These are phyloP conservation scores for Hyaloperonospora arabidopsidis DNA, from an alignment of 352 stramenopile species.

Conservation along the genomic window DNA sequence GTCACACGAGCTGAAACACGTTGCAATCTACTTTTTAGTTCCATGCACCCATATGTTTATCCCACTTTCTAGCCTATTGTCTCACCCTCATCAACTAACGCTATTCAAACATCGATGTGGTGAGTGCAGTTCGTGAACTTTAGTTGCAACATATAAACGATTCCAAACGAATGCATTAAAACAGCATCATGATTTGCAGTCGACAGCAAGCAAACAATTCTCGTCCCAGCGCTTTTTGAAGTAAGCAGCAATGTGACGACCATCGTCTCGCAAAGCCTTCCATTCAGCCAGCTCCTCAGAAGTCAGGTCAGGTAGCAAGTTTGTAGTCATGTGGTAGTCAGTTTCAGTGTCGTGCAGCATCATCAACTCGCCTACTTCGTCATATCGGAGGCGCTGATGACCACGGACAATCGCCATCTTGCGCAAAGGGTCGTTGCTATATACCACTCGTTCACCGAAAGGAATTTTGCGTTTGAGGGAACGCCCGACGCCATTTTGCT, in stretches of 20 bases:
- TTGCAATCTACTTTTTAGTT: too few relatives aligned
- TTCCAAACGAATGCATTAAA: too few relatives aligned
- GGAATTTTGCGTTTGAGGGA: conserved; percentile 10
- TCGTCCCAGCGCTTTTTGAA: conserved; percentile 8
- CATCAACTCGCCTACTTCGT: neutral
- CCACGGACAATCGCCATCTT: conserved; percentile 15
- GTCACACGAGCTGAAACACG: too few relatives aligned
- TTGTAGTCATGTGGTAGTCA: conserved; percentile 8
- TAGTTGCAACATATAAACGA: too few relatives aligned
- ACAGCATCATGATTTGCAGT: neutral
- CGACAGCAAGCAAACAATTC: conserved; percentile 9
- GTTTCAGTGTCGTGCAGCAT: conserved; percentile 9
- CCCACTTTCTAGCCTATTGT: too few relatives aligned
- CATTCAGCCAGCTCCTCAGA: conserved; percentile 3
- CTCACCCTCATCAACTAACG: too few relatives aligned
- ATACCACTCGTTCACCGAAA: conserved; percentile 2
- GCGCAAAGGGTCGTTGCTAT: conserved; percentile 8
- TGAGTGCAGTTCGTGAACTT: too few relatives aligned
- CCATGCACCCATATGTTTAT: too few relatives aligned
- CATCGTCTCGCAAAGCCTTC: conserved; percentile 6
- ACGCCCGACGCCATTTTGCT: conserved; percentile 8
- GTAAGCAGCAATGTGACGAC: conserved; percentile 6
- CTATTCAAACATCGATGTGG: too few relatives aligned
- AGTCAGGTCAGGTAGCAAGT: conserved; percentile 6
- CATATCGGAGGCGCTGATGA: conserved; percentile 9